These are phyloP conservation scores for Phragmites australis DNA, from an alignment of 176 grass and related monocot genomes.

Conservation along the genomic window DNA sequence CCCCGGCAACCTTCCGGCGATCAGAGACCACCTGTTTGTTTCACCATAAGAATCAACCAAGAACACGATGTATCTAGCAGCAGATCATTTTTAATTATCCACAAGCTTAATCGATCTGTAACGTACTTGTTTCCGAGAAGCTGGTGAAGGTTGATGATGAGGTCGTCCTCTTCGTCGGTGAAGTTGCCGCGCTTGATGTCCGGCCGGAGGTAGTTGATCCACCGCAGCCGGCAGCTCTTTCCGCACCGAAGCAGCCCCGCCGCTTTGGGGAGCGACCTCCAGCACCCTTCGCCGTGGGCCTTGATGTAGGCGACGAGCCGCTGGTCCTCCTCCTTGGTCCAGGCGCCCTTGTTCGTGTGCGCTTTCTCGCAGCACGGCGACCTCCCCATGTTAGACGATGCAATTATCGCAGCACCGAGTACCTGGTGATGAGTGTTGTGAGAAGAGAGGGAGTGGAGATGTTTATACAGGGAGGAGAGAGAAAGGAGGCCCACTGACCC, in stretches of 20 bases:
- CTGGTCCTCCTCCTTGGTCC: conserved; percentile 93
- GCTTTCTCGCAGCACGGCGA: conserved; percentile 96
- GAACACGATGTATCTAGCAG: neutral
- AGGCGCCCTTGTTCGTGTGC: conserved; percentile 92
- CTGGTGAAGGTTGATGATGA: conserved; percentile 83
- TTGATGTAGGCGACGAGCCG: conserved; percentile 78
- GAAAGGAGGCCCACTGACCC: conserved; percentile 21
- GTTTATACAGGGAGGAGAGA: conserved; percentile 11
- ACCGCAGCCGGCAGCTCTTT: conserved; percentile 82
- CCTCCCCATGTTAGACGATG: conserved; percentile 53
- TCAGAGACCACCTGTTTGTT: conserved; percentile 72
- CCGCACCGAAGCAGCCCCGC: conserved; percentile 79
- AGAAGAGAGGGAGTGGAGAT: neutral
- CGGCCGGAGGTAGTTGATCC: conserved; percentile 85
- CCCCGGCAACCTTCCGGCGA: conserved; percentile 69
- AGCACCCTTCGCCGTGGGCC: conserved; percentile 79
- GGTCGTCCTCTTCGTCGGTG: conserved; percentile 68
- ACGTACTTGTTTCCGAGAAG: conserved; percentile 79
- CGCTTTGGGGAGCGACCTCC: conserved; percentile 84
- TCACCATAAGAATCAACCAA: neutral
- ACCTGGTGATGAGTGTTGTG: neutral
- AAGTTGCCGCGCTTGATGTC: conserved; percentile 93
- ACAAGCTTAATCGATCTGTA: neutral
- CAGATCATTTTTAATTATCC: neutral
- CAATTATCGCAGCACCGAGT: neutral